Percentiles rank a stretch among this genome's conserved stretches.
Evolutionary conservation across 1,284 basidiomycete species (phyloP).

Genomic region (Trichosporon sp.): DNA sequence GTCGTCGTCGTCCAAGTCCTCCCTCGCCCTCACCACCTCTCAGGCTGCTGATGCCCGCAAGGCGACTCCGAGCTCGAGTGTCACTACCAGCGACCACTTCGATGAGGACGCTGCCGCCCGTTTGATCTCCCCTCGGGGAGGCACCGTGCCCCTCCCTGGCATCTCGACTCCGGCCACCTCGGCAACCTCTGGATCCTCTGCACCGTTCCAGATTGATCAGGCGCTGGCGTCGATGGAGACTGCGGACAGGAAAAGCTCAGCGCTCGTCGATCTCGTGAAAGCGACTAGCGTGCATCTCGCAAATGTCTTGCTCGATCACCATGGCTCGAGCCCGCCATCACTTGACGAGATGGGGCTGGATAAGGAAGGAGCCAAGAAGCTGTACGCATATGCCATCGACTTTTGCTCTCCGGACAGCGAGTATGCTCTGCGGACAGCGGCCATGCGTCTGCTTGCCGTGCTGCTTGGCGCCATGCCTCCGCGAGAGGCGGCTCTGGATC

Average conservation of each 20-base stretch:
- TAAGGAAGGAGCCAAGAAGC: slow-evolving; percentile 21
- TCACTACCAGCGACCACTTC: slow-evolving; percentile 13
- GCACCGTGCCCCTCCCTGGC: slow-evolving; percentile 8
- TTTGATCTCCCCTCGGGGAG: slow-evolving; percentile 8
- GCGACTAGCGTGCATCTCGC: slow-evolving; percentile 32
- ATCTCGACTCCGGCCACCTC: not conserved
- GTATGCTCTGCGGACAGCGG: slow-evolving; percentile 30
- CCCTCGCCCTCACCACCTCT: slow-evolving; percentile 6
- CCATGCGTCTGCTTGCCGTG: slow-evolving; percentile 36
- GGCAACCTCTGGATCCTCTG: not conserved
- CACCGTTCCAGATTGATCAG: slow-evolving; percentile 31
- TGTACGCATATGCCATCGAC: slow-evolving; percentile 29
- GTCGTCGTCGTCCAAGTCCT: slow-evolving; percentile 5
- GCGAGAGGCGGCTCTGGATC: slow-evolving; percentile 18
- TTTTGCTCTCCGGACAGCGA: slow-evolving; percentile 26
- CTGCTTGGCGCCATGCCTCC: slow-evolving; percentile 32
- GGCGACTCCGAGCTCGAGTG: slow-evolving; percentile 7
- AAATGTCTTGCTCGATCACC: slow-evolving; percentile 22
- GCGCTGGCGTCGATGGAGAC: slow-evolving; percentile 33
- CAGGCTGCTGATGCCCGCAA: slow-evolving; percentile 11
- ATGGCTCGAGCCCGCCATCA: not conserved
- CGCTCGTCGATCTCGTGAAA: slow-evolving; percentile 32
- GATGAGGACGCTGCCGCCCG: slow-evolving; percentile 13
- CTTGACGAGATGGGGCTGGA: slow-evolving; percentile 10
- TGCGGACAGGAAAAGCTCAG: slow-evolving; percentile 21